Conservation (phyloP, 2,329 filamentous ascomycete species). For the Dactylonectria estremocensis region DNA sequence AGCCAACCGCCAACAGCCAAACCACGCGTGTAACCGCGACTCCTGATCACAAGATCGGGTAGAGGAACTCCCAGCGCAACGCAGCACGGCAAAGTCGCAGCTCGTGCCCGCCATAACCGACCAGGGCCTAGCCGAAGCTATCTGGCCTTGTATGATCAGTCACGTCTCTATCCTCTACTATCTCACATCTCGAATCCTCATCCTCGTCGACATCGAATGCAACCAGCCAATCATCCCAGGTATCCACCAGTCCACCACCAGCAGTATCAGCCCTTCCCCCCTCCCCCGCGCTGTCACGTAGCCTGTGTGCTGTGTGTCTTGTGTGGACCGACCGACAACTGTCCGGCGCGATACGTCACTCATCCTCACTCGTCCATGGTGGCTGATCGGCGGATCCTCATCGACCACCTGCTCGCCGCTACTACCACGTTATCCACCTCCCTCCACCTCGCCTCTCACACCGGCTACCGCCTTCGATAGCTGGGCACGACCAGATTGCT, state of each 20-base stretch:
- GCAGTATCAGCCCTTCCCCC: constrained; percentile 14
- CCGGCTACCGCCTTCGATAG: constrained; percentile 14
- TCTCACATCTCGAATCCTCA: constrained; percentile 5
- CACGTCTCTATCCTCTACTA: constrained; percentile 4
- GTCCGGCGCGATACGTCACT: constrained; percentile 8
- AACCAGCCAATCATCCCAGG: constrained; percentile 18
- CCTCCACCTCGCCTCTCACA: constrained; percentile 5
- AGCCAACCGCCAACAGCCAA: neutral
- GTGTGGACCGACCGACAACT: constrained; percentile 16
- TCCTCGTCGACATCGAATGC: constrained; percentile 10
- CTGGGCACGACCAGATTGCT: constrained; percentile 27
- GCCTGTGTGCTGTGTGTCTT: constrained; percentile 19
- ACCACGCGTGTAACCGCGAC: neutral
- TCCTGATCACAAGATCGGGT: neutral
- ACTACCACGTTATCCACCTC: constrained; percentile 34
- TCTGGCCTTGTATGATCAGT: constrained; percentile 1
- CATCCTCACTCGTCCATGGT: constrained; percentile 3
- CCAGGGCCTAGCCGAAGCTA: neutral
- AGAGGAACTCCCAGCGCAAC: neutral
- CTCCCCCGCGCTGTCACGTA: constrained; percentile 41
- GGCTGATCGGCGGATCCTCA: constrained; percentile 29
- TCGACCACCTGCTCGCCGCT: constrained; percentile 25
- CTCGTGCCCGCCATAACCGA: neutral
- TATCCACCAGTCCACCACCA: constrained; percentile 9
- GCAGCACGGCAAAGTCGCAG: neutral